Evolutionary conservation across 2,329 filamentous ascomycete genomes (phyloP).

Genomic region (Rutstroemia sp.): DNA sequence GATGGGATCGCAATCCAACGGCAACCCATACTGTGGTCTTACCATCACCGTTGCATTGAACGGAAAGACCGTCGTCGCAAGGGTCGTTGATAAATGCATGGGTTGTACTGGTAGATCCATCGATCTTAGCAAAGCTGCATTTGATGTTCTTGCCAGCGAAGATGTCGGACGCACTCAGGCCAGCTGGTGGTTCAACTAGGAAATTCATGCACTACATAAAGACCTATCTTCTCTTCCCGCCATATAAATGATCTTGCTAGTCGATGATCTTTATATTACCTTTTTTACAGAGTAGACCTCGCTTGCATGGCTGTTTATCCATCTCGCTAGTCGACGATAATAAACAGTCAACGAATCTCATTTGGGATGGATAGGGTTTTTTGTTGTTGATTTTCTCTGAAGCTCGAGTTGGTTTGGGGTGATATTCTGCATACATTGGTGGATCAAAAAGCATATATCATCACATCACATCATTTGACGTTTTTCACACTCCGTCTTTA

Average conservation of each 20-base stretch:
- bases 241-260: slow-evolving; percentile 8
- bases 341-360: slow-evolving; percentile 3
- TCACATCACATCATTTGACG: too few species aligned
- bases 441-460: not conserved
- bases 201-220: not conserved
- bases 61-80: slow-evolving; percentile 49
- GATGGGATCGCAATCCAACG: slow-evolving; percentile 59
- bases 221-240: not conserved
- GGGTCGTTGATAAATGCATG: slow-evolving; percentile 68
- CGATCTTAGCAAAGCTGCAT: slow-evolving; percentile 43
- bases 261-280: not conserved
- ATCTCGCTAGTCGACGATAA: slow-evolving; percentile 19
- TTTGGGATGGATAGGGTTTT: not conserved
- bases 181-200: slow-evolving; percentile 40
- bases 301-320: slow-evolving; percentile 38
- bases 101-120: slow-evolving; percentile 52
- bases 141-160: slow-evolving; percentile 38
- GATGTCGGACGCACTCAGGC: slow-evolving; percentile 36
- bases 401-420: not conserved
- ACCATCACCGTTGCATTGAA: slow-evolving; percentile 60
- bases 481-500: too few species aligned
- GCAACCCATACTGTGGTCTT: slow-evolving; percentile 64
- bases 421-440: not conserved
- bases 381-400: not conserved
- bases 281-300: slow-evolving; percentile 25